Evolutionary conservation across 2,329 filamentous ascomycete species (phyloP).

Genomic region (Fusarium palustre): DNA sequence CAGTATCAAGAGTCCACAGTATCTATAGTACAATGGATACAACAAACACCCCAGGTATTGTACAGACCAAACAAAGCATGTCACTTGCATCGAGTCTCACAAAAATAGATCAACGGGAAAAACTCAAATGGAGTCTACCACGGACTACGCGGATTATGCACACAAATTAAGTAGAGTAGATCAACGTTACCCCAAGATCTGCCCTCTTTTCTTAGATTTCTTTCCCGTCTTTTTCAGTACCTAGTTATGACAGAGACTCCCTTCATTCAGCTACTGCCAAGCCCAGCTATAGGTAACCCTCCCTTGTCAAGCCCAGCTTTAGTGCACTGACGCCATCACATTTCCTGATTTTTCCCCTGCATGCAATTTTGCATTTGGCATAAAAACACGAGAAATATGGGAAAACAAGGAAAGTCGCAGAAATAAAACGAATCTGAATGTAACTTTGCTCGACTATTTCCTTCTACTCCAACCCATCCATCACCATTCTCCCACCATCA

Average conservation of each 20-base stretch:
- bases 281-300: slow-evolving; percentile 12
- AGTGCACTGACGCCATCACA: slow-evolving; percentile 29
- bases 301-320: slow-evolving; percentile 7
- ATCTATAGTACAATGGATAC: slow-evolving; percentile 7
- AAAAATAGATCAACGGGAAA: slow-evolving; percentile 11
- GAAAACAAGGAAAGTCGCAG: slow-evolving; percentile 5
- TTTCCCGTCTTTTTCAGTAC: no score
- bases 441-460: neutral
- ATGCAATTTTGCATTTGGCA: slow-evolving; percentile 18
- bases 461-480: neutral
- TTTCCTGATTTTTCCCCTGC: slow-evolving; percentile 31
- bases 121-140: neutral
- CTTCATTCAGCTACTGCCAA: neutral
- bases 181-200: slow-evolving; percentile 10
- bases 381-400: slow-evolving; percentile 14
- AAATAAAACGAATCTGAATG: slow-evolving; percentile 4
- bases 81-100: slow-evolving; percentile 5
- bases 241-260: no score
- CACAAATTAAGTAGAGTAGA: slow-evolving; percentile 10
- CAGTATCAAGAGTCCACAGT: neutral
- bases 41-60: neutral
- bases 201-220: neutral
- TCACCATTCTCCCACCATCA: neutral
- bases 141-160: neutral
- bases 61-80: neutral